Percentiles rank a stretch among this genome's conserved stretches.
phyloP scores from a whole-genome alignment of 2,329 filamentous ascomycete genomes.

The Beauveria sp. region DNA sequence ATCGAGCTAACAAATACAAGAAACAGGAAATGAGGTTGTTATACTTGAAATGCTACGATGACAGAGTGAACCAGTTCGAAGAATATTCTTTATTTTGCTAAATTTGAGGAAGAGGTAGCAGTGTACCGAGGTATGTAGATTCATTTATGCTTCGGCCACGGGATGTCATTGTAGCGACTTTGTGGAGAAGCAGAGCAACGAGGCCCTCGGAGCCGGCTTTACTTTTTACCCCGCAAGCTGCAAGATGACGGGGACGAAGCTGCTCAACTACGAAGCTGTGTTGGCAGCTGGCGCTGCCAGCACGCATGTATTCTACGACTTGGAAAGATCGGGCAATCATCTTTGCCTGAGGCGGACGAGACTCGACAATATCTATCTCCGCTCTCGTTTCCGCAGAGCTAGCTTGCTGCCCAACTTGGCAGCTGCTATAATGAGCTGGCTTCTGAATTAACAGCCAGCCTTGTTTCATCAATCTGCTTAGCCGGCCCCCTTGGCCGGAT shows the following conservation, averaged over 20 bases:
- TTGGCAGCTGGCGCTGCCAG: too few species aligned
- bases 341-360: not conserved
- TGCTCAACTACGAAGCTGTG: not conserved
- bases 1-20: not conserved
- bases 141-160: too few species aligned
- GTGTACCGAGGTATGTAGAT: too few species aligned
- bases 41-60: too few species aligned
- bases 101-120: not conserved
- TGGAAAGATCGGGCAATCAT: too few species aligned
- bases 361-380: not conserved
- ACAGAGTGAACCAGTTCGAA: too few species aligned
- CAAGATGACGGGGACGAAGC: not conserved
- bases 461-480: too few species aligned
- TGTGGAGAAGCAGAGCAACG: not conserved
- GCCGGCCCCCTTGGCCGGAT: not conserved
- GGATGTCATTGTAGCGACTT: not conserved
- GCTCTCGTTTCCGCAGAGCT: not conserved
- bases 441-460: too few species aligned
- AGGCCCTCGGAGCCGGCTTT: slow-evolving; percentile 7
- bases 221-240: slow-evolving; percentile 8
- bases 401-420: not conserved
- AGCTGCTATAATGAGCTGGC: not conserved
- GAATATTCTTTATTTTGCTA: not conserved
- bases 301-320: too few species aligned
- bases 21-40: too few species aligned